These are phyloP conservation scores for Trichosanthes truncata DNA, from an alignment of 306 rosid genomes.

Conservation along the genomic window DNA sequence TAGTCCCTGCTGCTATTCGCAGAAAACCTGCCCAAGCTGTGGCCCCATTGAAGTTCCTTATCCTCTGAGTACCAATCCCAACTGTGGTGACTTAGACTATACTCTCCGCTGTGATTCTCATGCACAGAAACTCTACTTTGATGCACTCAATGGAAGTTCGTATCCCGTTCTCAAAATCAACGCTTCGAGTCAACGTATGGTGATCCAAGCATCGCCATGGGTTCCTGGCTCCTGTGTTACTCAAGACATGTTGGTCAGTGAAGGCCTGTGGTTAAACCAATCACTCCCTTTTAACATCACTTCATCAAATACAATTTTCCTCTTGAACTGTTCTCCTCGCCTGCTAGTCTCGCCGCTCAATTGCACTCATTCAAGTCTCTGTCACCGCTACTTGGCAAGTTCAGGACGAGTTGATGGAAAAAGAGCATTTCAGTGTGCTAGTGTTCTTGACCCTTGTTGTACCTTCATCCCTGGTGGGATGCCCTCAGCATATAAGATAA, in stretches of 20 bases:
- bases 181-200: constrained; percentile 42
- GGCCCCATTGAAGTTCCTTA: constrained; percentile 62
- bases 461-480: constrained; percentile 72
- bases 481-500: constrained; percentile 84
- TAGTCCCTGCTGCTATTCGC: constrained; percentile 29
- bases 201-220: constrained; percentile 77
- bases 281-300: constrained; percentile 82
- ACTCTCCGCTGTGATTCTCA: constrained; percentile 53
- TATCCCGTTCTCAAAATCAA: constrained; percentile 41
- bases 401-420: constrained; percentile 44
- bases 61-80: constrained; percentile 65
- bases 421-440: constrained; percentile 43
- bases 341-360: constrained; percentile 84
- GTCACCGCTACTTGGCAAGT: constrained; percentile 62
- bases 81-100: constrained; percentile 62
- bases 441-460: constrained; percentile 67
- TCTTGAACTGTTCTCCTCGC: constrained; percentile 78
- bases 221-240: constrained; percentile 53
- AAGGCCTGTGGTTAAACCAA: constrained; percentile 78
- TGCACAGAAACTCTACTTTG: constrained; percentile 42
- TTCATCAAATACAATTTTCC: constrained; percentile 75
- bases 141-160: constrained; percentile 63
- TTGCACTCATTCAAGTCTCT: constrained; percentile 75
- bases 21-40: constrained; percentile 68
- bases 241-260: constrained; percentile 63